Evolutionary conservation across 495 filamentous ascomycete species (phyloP).

Genomic region (Delitschia confertaspora): DNA sequence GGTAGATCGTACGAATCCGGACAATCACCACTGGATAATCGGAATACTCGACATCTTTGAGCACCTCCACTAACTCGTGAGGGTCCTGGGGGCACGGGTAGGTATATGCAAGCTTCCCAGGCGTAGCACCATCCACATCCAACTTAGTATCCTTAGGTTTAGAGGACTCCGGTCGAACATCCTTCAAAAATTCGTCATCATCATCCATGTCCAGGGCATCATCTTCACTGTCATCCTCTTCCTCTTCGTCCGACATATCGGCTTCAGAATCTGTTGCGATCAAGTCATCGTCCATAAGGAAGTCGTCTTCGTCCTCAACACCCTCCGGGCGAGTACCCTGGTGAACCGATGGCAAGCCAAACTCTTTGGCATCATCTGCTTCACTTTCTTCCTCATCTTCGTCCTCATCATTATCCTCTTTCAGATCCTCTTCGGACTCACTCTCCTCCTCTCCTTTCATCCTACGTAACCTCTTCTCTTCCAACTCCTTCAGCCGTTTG

Average conservation of each 20-base stretch:
- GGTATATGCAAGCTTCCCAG: slow-evolving; percentile 58
- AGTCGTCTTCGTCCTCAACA: slow-evolving; percentile 87
- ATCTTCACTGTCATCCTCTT: slow-evolving; percentile 38
- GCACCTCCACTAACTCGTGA: slow-evolving; percentile 58
- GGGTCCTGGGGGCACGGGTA: slow-evolving; percentile 77
- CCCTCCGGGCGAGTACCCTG: slow-evolving; percentile 32
- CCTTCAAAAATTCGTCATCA: slow-evolving; percentile 62
- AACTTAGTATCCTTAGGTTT: slow-evolving; percentile 16
- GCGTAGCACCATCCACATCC: slow-evolving; percentile 31
- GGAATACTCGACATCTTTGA: slow-evolving; percentile 46
- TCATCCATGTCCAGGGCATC: slow-evolving; percentile 37
- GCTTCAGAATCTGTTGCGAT: slow-evolving; percentile 58
- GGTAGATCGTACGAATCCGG: slow-evolving; percentile 77
- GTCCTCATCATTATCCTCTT: slow-evolving; percentile 28
- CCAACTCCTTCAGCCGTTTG: slow-evolving; percentile 63
- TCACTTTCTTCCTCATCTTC: slow-evolving; percentile 39
- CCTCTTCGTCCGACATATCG: slow-evolving; percentile 48
- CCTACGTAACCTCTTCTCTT: slow-evolving; percentile 61
- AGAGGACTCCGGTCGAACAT: slow-evolving; percentile 43
- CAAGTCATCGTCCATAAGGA: slow-evolving; percentile 78
- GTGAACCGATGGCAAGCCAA: slow-evolving; percentile 43
- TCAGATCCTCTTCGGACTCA: slow-evolving; percentile 36
- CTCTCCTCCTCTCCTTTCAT: slow-evolving; percentile 58
- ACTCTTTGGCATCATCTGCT: slow-evolving; percentile 48
- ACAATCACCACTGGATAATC: slow-evolving; percentile 75